These are phyloP conservation scores for Hemerocallis citrina DNA, from an alignment of 106 monocot genomes.

Conservation along the genomic window DNA sequence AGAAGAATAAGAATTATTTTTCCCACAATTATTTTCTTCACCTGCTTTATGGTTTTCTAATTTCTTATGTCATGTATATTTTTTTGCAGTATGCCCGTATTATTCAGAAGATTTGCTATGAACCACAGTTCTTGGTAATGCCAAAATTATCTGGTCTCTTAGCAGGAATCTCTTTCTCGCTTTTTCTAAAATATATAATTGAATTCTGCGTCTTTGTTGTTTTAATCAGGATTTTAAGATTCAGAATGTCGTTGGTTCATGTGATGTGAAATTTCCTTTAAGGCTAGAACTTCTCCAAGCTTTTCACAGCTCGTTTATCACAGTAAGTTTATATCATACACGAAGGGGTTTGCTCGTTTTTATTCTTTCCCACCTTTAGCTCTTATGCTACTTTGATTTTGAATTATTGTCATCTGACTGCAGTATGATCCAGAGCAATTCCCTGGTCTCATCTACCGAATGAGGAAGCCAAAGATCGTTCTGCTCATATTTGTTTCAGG, in stretches of 20 bases:
- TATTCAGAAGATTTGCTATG: conserved; percentile 18
- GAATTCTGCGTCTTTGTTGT: too few species aligned
- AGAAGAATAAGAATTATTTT: too few species aligned
- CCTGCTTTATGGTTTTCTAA: too few species aligned
- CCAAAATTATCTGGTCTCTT: not conserved
- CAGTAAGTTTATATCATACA: conserved; percentile 5
- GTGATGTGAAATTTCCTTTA: conserved; percentile 27
- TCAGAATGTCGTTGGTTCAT: conserved; percentile 29
- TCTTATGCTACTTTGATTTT: not conserved
- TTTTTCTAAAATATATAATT: not conserved
- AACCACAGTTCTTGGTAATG: conserved; percentile 1
- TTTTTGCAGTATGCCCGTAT: conserved; percentile 17
- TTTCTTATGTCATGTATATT: too few species aligned
- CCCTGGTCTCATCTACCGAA: too few species aligned
- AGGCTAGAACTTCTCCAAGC: conserved; percentile 17
- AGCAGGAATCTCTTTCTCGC: not conserved
- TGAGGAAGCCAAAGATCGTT: too few species aligned
- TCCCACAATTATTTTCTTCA: too few species aligned
- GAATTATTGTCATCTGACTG: not conserved
- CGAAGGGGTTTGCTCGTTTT: not conserved
- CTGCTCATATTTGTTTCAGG: too few species aligned
- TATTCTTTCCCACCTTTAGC: not conserved
- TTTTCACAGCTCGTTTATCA: conserved; percentile 12
- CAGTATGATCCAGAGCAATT: conserved; percentile 37
- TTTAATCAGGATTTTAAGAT: not conserved